phyloP scores from a whole-genome alignment of 441 rosid genomes.

The Jatropha multifida region DNA sequence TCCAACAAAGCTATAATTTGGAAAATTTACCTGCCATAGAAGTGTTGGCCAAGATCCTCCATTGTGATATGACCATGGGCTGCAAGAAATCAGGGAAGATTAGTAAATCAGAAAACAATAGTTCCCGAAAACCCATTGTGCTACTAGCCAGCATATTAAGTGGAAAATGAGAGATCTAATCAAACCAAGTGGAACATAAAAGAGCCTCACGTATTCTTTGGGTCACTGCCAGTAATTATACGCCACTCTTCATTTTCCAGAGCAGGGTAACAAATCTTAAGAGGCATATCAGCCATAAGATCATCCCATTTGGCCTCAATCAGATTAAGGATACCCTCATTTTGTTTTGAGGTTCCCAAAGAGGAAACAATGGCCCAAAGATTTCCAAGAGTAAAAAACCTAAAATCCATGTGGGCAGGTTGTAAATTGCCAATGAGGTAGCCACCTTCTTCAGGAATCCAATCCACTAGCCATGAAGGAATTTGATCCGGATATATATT shows the following conservation, averaged over 20 bases:
- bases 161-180: not conserved
- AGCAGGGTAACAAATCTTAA: conserved; percentile 88
- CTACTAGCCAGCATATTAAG: not conserved
- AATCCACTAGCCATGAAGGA: conserved; percentile 94
- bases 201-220: conserved; percentile 81
- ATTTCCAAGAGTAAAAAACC: conserved; percentile 92
- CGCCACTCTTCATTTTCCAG: conserved; percentile 86
- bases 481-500: conserved; percentile 96
- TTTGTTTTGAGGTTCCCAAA: conserved; percentile 69
- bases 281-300: conserved; percentile 81
- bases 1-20: not conserved
- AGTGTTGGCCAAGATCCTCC: conserved; percentile 98
- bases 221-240: conserved; percentile 87
- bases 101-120: conserved; percentile 1
- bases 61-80: conserved; percentile 98
- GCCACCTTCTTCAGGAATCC: conserved; percentile 90
- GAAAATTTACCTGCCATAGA: conserved; percentile 44
- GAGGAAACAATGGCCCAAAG: conserved; percentile 81
- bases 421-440: conserved; percentile 84
- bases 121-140: not conserved
- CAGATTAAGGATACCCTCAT: conserved; percentile 62
- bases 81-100: conserved; percentile 30
- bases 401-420: conserved; percentile 97
- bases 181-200: not conserved
- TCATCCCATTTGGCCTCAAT: conserved; percentile 90